Evolutionary conservation across 805 yeast genomes (phyloP).

Genomic region (Cyberlindnera amylophila): DNA sequence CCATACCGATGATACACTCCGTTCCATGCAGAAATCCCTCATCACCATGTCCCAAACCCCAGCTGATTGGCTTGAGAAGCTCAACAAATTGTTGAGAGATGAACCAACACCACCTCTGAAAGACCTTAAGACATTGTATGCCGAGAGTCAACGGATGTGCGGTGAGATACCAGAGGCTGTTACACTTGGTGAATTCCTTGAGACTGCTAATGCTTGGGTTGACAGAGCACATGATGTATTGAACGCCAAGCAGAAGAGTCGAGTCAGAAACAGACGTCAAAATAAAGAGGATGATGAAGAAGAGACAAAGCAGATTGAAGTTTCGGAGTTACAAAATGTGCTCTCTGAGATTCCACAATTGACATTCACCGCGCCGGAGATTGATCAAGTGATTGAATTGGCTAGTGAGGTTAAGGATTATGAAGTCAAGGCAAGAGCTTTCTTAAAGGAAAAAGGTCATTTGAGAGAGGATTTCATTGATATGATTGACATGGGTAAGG

Average conservation of each 20-base stretch:
- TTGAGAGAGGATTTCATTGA: slow-evolving; percentile 44
- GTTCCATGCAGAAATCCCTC: slow-evolving; percentile 34
- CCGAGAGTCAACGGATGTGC: slow-evolving; percentile 54
- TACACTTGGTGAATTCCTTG: slow-evolving; percentile 39
- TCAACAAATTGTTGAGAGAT: slow-evolving; percentile 36
- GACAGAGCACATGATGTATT: slow-evolving; percentile 52
- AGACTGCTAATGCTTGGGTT: slow-evolving; percentile 46
- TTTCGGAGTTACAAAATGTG: slow-evolving; percentile 26
- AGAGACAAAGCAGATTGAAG: slow-evolving; percentile 14
- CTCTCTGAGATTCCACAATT: slow-evolving; percentile 45
- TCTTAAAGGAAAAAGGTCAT: slow-evolving; percentile 32
- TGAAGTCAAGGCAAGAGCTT: slow-evolving; percentile 41
- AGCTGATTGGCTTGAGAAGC: slow-evolving; percentile 48
- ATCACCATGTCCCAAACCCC: slow-evolving; percentile 42
- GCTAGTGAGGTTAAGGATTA: slow-evolving; percentile 49
- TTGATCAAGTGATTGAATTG: slow-evolving; percentile 54
- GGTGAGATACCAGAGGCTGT: slow-evolving; percentile 35
- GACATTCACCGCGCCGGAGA: slow-evolving; percentile 53
- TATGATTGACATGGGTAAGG: slow-evolving; percentile 52
- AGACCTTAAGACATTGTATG: slow-evolving; percentile 38
- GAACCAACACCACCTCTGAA: slow-evolving; percentile 46
- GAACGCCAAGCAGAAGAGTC: slow-evolving; percentile 36
- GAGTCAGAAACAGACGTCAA: slow-evolving; percentile 27
- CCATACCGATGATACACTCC: slow-evolving; percentile 51
- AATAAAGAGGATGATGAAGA: slow-evolving; percentile 8